Conservation (phyloP, 1,284 basidiomycete species). For the Leccinum griseonigrum region DNA sequence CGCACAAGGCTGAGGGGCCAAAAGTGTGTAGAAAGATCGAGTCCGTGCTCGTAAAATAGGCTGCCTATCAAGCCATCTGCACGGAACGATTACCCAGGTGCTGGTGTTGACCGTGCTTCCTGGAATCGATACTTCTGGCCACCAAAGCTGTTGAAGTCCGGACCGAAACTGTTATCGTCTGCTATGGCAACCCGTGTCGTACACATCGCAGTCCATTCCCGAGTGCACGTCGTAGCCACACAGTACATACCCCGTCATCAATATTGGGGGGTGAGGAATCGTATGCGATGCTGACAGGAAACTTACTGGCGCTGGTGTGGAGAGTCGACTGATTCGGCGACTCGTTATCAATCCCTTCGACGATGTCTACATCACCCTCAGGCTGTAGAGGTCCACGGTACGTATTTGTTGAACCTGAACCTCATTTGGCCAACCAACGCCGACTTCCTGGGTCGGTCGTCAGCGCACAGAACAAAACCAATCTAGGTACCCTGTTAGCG, state of each 20-base stretch:
- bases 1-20: not conserved
- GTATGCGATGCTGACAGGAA: not conserved
- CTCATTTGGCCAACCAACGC: slow-evolving; percentile 7
- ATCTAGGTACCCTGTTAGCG: not conserved
- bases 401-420: not conserved
- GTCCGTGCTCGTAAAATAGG: too few relatives aligned
- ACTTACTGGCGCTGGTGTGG: slow-evolving; percentile 46
- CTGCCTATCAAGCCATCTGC: not conserved
- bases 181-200: slow-evolving; percentile 45
- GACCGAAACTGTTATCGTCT: slow-evolving; percentile 51
- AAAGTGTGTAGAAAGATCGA: too few relatives aligned
- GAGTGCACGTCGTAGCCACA: slow-evolving; percentile 1
- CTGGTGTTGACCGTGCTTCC: slow-evolving; percentile 14
- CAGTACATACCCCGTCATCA: slow-evolving; percentile 50
- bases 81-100: slow-evolving; percentile 10
- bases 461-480: not conserved
- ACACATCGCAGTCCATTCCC: slow-evolving; percentile 53
- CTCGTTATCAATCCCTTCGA: slow-evolving; percentile 64
- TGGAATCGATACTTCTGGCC: slow-evolving; percentile 33
- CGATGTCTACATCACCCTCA: slow-evolving; percentile 63
- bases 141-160: slow-evolving; percentile 54
- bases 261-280: slow-evolving; percentile 28
- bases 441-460: slow-evolving; percentile 12
- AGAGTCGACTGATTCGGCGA: slow-evolving; percentile 56
- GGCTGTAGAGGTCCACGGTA: slow-evolving; percentile 1